Evolutionary conservation across 345 rosid genomes (phyloP), one percentile per base, ranked within the genome.

Genomic region (Atalantia buxifolia): DNA sequence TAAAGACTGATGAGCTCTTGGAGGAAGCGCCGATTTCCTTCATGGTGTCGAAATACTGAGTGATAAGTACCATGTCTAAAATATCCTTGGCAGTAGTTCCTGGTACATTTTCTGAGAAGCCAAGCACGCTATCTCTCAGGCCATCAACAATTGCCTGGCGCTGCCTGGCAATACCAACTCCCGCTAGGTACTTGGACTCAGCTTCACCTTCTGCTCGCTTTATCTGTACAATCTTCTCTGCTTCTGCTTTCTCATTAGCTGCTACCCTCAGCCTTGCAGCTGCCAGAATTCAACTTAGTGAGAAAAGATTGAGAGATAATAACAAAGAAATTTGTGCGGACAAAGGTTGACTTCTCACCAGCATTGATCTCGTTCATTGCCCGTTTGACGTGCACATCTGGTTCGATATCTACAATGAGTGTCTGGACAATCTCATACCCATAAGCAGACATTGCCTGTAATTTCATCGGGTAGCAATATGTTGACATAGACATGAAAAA

Each of bases 71-170:
- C 83, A 83, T 79, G 71, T 79, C 83, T 6, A 83, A 19, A 21
- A 64, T 19, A 27, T 77, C 80, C 67, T 59, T 77, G 69, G 90
- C 84, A 5, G 88, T 81, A 16, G 90, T 87, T 64, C 90, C 90
- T 0, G 90, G 90, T 50, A 87, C 90, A 67, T 87, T 87, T 18
- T 81, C 87, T 0, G 90, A 87, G 81, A 88, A 88, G 9, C 88
- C 91, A 0, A 88, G 81, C 50, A 88, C 91, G 63, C 91, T 88
- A 74, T 88, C 91, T 78, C 91, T 85, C 0, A 88, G 84, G 30
- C 91, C 91, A 28, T 88, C 91, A 4, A 88, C 91, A 16, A 88
- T 88, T 0, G 91, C 91, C 80, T 88, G 91, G 67, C 90, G 83
- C 75, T 88, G 91, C 24, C 88, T 66, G 22, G 91, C 91, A 6